Percentiles rank a stretch among this genome's conserved stretches.
Evolutionary conservation across 306 rosid genomes (phyloP).

Genomic region (Prinsepia uniflora): DNA sequence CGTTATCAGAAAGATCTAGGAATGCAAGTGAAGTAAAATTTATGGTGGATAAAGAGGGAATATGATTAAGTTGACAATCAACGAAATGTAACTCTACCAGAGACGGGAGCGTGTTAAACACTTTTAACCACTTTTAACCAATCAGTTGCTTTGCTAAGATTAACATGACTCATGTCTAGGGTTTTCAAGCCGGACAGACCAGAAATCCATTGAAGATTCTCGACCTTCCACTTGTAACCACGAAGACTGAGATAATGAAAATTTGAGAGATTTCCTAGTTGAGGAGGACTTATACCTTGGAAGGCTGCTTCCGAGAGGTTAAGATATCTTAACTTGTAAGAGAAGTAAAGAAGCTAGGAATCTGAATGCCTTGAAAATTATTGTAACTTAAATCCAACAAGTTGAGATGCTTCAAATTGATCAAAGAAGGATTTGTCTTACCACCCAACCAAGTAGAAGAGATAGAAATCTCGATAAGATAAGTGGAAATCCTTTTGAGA

Average conservation of each 20-base stretch:
- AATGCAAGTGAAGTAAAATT: conserved; percentile 18
- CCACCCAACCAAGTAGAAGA: neutral
- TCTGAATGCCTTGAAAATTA: neutral
- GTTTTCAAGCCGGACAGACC: neutral
- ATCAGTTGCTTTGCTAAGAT: neutral
- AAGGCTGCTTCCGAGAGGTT: neutral
- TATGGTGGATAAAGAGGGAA: neutral
- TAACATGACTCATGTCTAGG: neutral
- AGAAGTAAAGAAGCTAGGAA: neutral
- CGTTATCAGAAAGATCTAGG: neutral
- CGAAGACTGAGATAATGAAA: neutral
- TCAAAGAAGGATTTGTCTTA: neutral
- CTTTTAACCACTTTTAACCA: neutral
- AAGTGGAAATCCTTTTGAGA: neutral
- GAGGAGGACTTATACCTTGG: neutral
- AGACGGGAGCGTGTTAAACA: conserved; percentile 11
- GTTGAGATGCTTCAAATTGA: conserved; percentile 1
- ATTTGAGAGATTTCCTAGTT: neutral
- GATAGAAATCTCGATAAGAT: neutral
- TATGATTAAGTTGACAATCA: neutral
- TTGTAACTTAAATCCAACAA: neutral
- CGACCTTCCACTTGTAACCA: neutral
- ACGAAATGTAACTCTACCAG: neutral
- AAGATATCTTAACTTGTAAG: neutral
- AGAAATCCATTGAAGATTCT: neutral